Percentiles rank a stretch among this genome's conserved stretches.
phyloP scores from a whole-genome alignment of 352 stramenopile genomes.

The Globisporangium paroecandrum region DNA sequence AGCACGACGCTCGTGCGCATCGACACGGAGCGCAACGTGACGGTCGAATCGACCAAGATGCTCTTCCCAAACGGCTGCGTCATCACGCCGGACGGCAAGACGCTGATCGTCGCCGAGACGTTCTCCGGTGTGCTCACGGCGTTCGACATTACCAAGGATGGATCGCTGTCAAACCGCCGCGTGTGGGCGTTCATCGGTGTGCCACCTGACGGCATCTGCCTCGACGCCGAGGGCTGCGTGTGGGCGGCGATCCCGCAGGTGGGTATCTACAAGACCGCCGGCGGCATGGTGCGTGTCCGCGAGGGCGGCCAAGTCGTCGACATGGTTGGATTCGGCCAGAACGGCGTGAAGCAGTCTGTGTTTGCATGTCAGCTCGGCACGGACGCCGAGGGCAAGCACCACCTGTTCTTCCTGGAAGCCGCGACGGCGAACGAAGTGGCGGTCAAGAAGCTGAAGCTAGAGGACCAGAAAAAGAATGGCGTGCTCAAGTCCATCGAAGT shows the following conservation, averaged over 20 bases:
- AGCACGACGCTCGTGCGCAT: constrained; percentile 62
- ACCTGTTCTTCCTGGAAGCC: constrained; percentile 61
- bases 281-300: constrained; percentile 46
- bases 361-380: constrained; percentile 65
- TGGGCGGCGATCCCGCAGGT: constrained; percentile 56
- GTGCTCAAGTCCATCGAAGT: constrained; percentile 47
- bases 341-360: constrained; percentile 46
- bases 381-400: constrained; percentile 43
- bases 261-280: constrained; percentile 41
- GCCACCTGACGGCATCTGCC: constrained; percentile 51
- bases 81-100: constrained; percentile 70
- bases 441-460: constrained; percentile 38
- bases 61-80: constrained; percentile 74
- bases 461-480: constrained; percentile 33
- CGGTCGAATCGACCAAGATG: constrained; percentile 50
- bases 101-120: constrained; percentile 65
- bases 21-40: constrained; percentile 34
- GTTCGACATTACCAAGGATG: constrained; percentile 58
- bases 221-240: constrained; percentile 66
- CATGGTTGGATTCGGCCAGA: constrained; percentile 53
- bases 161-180: constrained; percentile 40
- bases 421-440: constrained; percentile 32
- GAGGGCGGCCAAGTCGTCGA: constrained; percentile 57
- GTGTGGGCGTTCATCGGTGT: constrained; percentile 55
- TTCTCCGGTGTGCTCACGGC: constrained; percentile 49